Evolutionary conservation across 148 eudicot genomes (phyloP), one percentile per base, ranked within the genome.

Genomic region (Bassia scoparia): DNA sequence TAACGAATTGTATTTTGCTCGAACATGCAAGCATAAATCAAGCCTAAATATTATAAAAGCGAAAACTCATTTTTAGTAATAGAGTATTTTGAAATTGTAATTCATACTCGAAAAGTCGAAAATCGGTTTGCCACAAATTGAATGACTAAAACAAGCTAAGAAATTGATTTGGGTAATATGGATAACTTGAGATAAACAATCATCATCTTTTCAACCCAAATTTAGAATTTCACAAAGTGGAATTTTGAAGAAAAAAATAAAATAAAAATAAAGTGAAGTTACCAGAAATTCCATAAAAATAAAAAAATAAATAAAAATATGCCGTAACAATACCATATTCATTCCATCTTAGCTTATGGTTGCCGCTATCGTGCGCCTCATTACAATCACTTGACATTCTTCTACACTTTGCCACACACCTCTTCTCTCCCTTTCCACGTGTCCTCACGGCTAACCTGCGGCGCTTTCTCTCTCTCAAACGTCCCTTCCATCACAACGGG

Each of bases 401-500:
- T 80, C 73, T 16, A 24, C 88, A 78, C 88, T n/a, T 27, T 44
- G 35, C 67, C 66, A 79, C 82, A 0, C 72, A 69, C 53, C 70
- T 72, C 69, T 67, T 56, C 55, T 56, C 50, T 69, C 35, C 80
- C 5, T 38, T 76, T 65, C 61, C 76, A 65, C 76, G 71, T 72
- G 80, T 77, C 34, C 50, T 63, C 68, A 21, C 66, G 61, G 44
- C 76, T 61, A 30, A 76, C 68, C 24, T 75, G n/a, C 84, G 24
- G 65, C 58, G 43, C 70, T 58, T 66, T 72, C 81, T 71, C 70
- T 27, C 78, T 70, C 81, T 26, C 60, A 68, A 26, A 33, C 54
- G 61, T 61, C 29, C 46, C 50, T 56, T 72, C 73, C 34, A 41
- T 77, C 49, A 29, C 41, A 81, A 83, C 90, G 84, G 88, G 92